Conservation (phyloP, 2,329 filamentous ascomycete genomes). For the Aureobasidium sp. region DNA sequence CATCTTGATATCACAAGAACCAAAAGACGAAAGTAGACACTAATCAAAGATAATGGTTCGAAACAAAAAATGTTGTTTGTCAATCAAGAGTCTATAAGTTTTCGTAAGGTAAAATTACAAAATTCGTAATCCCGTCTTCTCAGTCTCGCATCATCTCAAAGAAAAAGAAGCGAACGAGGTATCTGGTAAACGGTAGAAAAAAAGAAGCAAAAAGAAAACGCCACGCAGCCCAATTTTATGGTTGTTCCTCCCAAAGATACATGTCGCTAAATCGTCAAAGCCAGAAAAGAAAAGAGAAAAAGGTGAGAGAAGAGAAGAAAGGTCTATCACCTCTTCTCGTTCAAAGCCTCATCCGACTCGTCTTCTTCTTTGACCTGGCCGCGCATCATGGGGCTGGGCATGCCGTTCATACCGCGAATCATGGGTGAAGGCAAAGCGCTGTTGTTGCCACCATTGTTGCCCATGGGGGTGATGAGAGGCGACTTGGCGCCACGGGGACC, state of each 20-base stretch:
- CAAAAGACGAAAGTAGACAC: too few species aligned
- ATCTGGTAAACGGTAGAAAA: neutral
- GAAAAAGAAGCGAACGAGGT: neutral
- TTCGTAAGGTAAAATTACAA: neutral
- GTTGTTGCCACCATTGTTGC: neutral
- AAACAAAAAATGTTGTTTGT: neutral
- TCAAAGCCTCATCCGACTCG: constrained; percentile 1
- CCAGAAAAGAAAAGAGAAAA: neutral
- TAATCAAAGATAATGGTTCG: too few species aligned
- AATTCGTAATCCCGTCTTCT: neutral
- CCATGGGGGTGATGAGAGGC: constrained; percentile 5
- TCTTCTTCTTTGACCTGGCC: constrained; percentile 15
- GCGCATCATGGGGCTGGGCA: constrained; percentile 14
- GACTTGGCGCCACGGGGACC: constrained; percentile 10
- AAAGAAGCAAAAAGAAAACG: neutral
- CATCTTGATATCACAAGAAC: too few species aligned
- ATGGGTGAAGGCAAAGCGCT: neutral
- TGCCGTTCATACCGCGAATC: constrained; percentile 3
- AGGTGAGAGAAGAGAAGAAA: neutral
- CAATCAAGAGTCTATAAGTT: neutral
- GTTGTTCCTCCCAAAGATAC: neutral
- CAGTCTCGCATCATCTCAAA: neutral
- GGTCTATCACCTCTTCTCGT: constrained; percentile 2
- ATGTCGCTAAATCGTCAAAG: neutral
- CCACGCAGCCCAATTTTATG: neutral